These are phyloP conservation scores for Paspalum vaginatum DNA, from an alignment of 176 grass and related monocot species.

Conservation along the genomic window DNA sequence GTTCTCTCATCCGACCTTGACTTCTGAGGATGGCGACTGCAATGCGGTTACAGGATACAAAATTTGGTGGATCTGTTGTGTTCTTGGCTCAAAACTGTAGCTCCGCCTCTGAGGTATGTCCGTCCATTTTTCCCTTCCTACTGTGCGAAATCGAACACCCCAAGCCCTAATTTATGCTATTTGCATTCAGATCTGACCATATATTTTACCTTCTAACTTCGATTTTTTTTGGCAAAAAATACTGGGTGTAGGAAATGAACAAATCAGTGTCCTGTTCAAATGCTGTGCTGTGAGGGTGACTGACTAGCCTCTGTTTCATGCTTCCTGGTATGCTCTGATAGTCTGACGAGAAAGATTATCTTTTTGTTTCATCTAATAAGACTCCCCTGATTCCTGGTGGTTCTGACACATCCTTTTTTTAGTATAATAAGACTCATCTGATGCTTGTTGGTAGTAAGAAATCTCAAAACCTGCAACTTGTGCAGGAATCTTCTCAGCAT, in stretches of 20 bases:
- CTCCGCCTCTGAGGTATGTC: no score
- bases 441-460: constrained; percentile 23
- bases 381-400: constrained; percentile 25
- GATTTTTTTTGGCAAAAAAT: not conserved
- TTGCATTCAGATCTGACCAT: not conserved
- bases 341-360: not conserved
- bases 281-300: constrained; percentile 1
- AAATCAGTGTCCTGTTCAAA: not conserved
- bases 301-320: constrained; percentile 17
- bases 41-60: no score
- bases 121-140: no score
- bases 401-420: not conserved
- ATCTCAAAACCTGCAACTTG: not conserved
- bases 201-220: not conserved
- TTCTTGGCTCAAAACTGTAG: no score
- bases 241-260: not conserved
- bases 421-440: constrained; percentile 9
- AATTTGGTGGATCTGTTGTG: no score
- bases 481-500: constrained; percentile 33
- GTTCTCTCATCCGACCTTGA: no score
- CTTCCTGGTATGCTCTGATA: not conserved
- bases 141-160: no score
- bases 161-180: not conserved
- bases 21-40: no score
- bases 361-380: constrained; percentile 21